These are phyloP conservation scores for Ustilago cynodontis DNA, from an alignment of 1,284 basidiomycete genomes.

Conservation along the genomic window DNA sequence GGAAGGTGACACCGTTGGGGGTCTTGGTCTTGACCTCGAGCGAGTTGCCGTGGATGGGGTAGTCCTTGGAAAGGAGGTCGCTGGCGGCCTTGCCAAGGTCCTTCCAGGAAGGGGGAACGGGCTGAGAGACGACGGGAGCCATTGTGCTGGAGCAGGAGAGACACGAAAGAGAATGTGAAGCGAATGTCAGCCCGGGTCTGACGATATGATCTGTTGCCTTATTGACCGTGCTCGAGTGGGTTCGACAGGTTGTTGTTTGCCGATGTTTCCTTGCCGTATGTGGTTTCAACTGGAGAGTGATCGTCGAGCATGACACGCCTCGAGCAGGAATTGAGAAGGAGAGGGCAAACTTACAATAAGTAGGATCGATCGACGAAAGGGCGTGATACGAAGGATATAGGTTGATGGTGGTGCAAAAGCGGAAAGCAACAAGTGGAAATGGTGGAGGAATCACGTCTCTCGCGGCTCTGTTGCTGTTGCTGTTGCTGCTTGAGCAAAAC, in stretches of 20 bases:
- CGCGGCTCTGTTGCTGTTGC: slow-evolving; percentile 6
- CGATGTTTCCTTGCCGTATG: too few relatives aligned
- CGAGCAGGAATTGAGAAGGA: not conserved
- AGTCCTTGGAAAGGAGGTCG: slow-evolving; percentile 94
- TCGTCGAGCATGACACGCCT: not conserved
- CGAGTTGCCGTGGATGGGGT: slow-evolving; percentile 80
- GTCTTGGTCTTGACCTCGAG: slow-evolving; percentile 89
- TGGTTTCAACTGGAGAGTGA: too few relatives aligned
- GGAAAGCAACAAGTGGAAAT: not conserved
- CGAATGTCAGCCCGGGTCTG: not conserved
- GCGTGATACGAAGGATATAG: slow-evolving; percentile 26
- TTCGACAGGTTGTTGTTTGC: not conserved
- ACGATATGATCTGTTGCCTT: not conserved
- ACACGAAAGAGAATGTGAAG: not conserved
- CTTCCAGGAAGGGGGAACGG: slow-evolving; percentile 69
- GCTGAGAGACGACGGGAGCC: slow-evolving; percentile 55
- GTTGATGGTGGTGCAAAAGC: slow-evolving; percentile 26
- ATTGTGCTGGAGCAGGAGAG: slow-evolving; percentile 22
- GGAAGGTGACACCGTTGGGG: slow-evolving; percentile 74
- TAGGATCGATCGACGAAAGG: slow-evolving; percentile 23
- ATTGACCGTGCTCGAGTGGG: not conserved
- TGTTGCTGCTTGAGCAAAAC: slow-evolving; percentile 7
- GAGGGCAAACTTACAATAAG: slow-evolving; percentile 21
- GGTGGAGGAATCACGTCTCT: slow-evolving; percentile 28
- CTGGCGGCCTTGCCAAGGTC: slow-evolving; percentile 83